Conservation (phyloP, 768 basidiomycete genomes). For the Steccherinum ochraceum region DNA sequence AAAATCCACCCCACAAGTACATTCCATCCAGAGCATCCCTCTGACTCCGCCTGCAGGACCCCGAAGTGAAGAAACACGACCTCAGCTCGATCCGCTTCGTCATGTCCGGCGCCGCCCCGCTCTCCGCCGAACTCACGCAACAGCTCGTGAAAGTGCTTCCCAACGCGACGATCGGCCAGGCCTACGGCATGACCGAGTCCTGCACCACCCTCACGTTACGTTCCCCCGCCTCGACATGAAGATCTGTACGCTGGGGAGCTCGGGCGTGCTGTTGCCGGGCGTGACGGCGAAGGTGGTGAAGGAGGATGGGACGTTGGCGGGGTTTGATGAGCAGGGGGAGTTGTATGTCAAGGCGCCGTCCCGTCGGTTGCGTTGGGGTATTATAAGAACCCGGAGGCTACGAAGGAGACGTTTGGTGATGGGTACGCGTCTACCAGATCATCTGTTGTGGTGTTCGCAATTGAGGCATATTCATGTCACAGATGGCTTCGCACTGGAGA, state of each 20-base stretch:
- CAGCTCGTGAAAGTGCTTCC: constrained; percentile 43
- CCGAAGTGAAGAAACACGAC: constrained; percentile 34
- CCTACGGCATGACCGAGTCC: constrained; percentile 42
- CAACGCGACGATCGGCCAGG: constrained; percentile 48
- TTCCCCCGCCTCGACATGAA: constrained; percentile 20
- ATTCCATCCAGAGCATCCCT: constrained; percentile 22
- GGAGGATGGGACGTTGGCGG: constrained; percentile 37
- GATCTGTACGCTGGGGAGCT: constrained; percentile 20
- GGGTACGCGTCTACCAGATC: constrained; percentile 18
- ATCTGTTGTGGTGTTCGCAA: background rate
- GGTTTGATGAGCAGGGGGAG: constrained; percentile 42
- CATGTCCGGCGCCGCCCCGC: constrained; percentile 51
- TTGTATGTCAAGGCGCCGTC: constrained; percentile 40
- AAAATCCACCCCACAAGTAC: constrained; percentile 37
- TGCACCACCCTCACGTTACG: constrained; percentile 30
- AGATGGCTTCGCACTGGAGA: constrained; percentile 70
- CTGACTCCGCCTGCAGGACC: constrained; percentile 23
- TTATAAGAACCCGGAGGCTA: constrained; percentile 25
- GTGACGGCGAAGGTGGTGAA: constrained; percentile 38
- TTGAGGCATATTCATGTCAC: background rate
- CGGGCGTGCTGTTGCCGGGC: constrained; percentile 40
- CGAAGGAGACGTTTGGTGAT: constrained; percentile 56
- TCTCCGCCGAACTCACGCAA: constrained; percentile 43
- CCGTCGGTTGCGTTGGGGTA: constrained; percentile 28
- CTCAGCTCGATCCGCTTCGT: constrained; percentile 31